Conservation (phyloP, 2,329 filamentous ascomycete species). For the Penicillium sclerotigenum region DNA sequence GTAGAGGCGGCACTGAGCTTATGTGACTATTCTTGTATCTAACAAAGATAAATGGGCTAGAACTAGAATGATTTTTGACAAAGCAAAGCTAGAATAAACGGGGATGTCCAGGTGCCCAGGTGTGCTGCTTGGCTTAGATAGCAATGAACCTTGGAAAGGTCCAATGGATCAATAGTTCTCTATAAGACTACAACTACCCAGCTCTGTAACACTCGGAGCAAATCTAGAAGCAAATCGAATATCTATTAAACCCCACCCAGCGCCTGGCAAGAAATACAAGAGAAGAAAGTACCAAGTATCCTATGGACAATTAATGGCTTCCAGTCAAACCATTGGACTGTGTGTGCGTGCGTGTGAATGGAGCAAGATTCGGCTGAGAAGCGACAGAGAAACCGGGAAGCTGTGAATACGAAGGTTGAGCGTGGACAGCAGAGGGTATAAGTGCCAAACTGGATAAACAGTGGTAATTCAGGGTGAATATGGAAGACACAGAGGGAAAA, state of each 20-base stretch:
- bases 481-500: background rate
- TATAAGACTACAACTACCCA: background rate
- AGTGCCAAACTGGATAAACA: slow-evolving; percentile 8
- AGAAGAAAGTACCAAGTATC: background rate
- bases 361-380: slow-evolving; percentile 2
- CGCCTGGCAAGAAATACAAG: slow-evolving; percentile 1
- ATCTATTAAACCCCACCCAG: background rate
- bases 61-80: background rate
- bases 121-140: background rate
- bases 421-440: slow-evolving; percentile 18
- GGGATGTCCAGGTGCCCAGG: too few relatives aligned
- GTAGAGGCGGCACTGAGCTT: background rate
- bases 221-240: background rate
- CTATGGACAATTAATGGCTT: slow-evolving; percentile 6
- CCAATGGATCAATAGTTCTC: background rate
- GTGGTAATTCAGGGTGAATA: background rate
- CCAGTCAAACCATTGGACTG: background rate
- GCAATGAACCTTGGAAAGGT: background rate
- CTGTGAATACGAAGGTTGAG: slow-evolving; percentile 2
- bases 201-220: background rate
- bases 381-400: background rate
- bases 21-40: background rate
- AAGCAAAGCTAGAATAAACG: background rate
- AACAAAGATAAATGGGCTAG: background rate
- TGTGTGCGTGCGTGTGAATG: background rate